Evolutionary conservation across 768 basidiomycete genomes (phyloP).

Genomic region (Mycena amicta): DNA sequence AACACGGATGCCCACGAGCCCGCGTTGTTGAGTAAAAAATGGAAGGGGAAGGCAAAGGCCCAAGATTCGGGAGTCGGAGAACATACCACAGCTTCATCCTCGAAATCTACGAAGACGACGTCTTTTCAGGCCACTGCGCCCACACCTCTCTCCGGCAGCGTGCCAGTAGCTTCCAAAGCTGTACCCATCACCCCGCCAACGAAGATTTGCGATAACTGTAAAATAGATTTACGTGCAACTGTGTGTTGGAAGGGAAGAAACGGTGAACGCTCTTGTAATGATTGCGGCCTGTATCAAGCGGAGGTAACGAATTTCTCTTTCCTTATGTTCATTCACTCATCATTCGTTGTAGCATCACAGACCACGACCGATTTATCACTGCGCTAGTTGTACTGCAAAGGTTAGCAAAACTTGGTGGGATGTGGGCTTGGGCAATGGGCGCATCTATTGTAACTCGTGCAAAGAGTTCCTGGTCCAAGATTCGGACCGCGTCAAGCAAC

Average conservation of each 20-base stretch:
- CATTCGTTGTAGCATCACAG: neutral
- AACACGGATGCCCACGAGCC: neutral
- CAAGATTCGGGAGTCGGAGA: neutral
- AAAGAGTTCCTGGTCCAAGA: neutral
- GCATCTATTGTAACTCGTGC: conserved; percentile 1
- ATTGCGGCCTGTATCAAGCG: neutral
- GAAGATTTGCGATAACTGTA: neutral
- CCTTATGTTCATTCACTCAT: neutral
- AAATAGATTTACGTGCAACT: neutral
- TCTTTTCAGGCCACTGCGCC: neutral
- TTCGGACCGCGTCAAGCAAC: neutral
- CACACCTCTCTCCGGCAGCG: neutral
- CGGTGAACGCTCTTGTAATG: neutral
- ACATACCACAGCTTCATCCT: neutral
- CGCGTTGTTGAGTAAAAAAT: neutral
- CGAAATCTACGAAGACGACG: too few species aligned
- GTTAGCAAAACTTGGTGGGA: neutral
- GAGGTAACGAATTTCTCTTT: neutral
- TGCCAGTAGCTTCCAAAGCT: too few species aligned
- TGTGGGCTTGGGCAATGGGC: neutral
- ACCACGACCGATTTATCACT: neutral
- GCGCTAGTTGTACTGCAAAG: neutral
- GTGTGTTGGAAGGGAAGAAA: neutral
- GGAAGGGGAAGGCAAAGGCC: neutral
- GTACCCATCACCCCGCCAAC: neutral